These are phyloP conservation scores for Carex littledalei DNA, from an alignment of 176 grass and related monocot genomes.

Conservation along the genomic window DNA sequence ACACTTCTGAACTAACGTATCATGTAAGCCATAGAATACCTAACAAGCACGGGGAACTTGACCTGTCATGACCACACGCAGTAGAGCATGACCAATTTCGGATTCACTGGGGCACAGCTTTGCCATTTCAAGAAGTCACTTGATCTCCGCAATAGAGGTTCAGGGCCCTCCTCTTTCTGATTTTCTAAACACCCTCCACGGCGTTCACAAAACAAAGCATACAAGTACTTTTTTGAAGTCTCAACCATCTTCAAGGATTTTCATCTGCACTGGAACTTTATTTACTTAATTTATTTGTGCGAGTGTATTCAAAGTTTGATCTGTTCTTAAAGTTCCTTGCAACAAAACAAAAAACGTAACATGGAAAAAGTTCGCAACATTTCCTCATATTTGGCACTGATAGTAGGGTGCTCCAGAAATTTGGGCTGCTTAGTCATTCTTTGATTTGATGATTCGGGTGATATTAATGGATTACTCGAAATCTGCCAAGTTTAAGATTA, in stretches of 20 bases:
- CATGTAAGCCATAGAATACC: constrained; percentile 33
- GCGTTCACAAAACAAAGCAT: constrained; percentile 16
- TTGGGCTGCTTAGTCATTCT: not conserved
- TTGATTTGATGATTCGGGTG: not conserved
- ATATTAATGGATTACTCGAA: not conserved
- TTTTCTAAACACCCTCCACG: constrained; percentile 72
- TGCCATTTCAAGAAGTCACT: constrained; percentile 51
- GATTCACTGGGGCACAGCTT: constrained; percentile 73
- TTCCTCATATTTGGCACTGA: constrained; percentile 56
- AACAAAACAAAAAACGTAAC: not conserved
- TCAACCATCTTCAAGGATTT: not conserved
- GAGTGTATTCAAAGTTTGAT: not conserved
- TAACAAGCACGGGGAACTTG: constrained; percentile 96
- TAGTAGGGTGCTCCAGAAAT: constrained; percentile 16
- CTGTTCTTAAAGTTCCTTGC: not conserved
- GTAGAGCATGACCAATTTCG: constrained; percentile 96
- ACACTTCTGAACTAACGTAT: not conserved
- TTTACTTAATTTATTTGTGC: not conserved
- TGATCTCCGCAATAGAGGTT: constrained; percentile 64
- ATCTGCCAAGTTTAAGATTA: not conserved
- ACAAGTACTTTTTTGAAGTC: not conserved
- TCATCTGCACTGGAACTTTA: not conserved
- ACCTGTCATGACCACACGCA: constrained; percentile 91
- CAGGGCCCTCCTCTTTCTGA: constrained; percentile 49
- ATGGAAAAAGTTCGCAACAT: constrained; percentile 29